Evolutionary conservation across 306 rosid genomes (phyloP), one percentile per base, ranked within the genome.

Genomic region (Albizia julibrissin): DNA sequence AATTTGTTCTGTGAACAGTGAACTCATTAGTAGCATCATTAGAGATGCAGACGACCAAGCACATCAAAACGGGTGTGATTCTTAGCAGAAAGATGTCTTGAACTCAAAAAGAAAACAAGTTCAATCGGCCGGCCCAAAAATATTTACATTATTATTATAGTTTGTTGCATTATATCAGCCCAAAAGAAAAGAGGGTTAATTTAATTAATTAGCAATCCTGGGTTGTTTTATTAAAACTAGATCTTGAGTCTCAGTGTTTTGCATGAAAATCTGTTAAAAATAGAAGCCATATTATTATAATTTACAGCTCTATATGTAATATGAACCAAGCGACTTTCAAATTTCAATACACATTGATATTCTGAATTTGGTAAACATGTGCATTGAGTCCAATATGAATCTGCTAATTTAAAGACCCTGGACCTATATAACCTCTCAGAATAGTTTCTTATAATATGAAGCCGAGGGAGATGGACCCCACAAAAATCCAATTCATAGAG

Each of bases 41-140:
- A 69, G 79, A 79, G 88, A 88, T 6, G 89, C 86, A 33, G 94
- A 91, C 29, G 89, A 89, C 39, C 89, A 34, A 87, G 82, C 84
- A 83, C 88, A 54, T 65, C 9, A 76, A 78, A 89, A 89, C 81
- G 87, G 7, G 39, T 6, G 69, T 27, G 87, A 33, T 0, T 33
- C 10, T 66, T 33, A 33, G 8, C 6, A 33, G 5, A 31, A 66
- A 26, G 18, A 10, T 26, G 18, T 26, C 31, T 58, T 9, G 4
- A 58, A 22, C 9, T 58, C 13, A 58, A 15, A 58, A 15, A 29
- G 42, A 14, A 64, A 27, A 65, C 40, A 29, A 5, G 34, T 5
- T 26, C 47, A 87, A 15, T 59, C 89, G 88, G 12, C 84, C 90
- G 86, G 10, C 85, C 91, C 15, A 79, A 76, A 34, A 89, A 82